phyloP scores from a whole-genome alignment of 192 early-diverging fungal species.

The Coemansia sp. region DNA sequence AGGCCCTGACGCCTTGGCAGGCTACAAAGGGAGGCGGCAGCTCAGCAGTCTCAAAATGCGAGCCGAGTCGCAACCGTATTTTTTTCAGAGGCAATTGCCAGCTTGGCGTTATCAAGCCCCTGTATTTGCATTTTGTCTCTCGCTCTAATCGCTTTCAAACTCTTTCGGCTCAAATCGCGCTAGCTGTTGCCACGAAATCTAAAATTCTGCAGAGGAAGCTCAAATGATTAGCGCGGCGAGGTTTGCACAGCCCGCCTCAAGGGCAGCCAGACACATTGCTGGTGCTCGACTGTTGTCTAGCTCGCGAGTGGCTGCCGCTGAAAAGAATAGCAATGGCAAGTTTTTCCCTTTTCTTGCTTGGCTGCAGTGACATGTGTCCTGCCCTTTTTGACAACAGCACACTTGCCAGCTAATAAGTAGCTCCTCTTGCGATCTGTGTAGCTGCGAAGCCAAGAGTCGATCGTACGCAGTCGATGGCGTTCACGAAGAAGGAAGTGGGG shows the following conservation, averaged over 20 bases:
- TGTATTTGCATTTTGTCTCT: not conserved
- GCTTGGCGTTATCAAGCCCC: not conserved
- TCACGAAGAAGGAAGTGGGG: conserved; percentile 21
- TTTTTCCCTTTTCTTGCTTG: too few relatives aligned
- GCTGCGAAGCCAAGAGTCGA: conserved; percentile 14
- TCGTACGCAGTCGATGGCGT: conserved; percentile 47
- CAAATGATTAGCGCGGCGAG: conserved; percentile 4
- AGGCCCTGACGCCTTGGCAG: too few relatives aligned
- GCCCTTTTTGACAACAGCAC: too few relatives aligned
- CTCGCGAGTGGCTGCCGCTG: not conserved
- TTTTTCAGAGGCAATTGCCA: not conserved
- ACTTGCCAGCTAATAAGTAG: too few relatives aligned
- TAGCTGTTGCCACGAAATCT: not conserved
- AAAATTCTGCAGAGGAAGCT: not conserved
- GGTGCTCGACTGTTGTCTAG: not conserved
- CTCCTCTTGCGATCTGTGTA: too few relatives aligned
- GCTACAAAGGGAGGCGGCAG: not conserved
- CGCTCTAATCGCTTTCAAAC: too few relatives aligned
- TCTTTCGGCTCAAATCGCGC: too few relatives aligned
- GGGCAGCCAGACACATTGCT: not conserved
- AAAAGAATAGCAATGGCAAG: not conserved
- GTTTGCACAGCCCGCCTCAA: conserved; percentile 3
- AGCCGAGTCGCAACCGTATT: conserved; percentile 2
- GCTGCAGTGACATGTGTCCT: too few relatives aligned
- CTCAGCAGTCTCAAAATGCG: not conserved